A percentile compares a stretch with the other conserved stretches of the same genome.
These are phyloP conservation scores for Leucoagaricus sp. DNA, from an alignment of 1,284 basidiomycete species.

Conservation along the genomic window DNA sequence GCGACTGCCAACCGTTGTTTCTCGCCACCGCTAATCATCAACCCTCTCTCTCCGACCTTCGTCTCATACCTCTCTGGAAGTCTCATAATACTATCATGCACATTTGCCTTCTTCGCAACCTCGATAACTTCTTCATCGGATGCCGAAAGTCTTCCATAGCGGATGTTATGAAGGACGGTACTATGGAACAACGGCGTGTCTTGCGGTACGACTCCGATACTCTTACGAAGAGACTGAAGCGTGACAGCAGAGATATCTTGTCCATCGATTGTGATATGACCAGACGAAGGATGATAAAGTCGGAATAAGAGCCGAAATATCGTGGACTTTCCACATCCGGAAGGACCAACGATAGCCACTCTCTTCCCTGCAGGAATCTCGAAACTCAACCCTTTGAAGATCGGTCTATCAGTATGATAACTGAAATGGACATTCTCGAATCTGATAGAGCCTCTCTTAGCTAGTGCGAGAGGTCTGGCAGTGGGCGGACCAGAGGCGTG, in stretches of 20 bases:
- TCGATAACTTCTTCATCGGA: slow-evolving; percentile 87
- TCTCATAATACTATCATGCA: slow-evolving; percentile 79
- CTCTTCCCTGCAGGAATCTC: slow-evolving; percentile 94
- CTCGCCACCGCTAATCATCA: slow-evolving; percentile 99
- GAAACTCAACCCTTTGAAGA: slow-evolving; percentile 90
- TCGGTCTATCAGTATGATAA: slow-evolving; percentile 89
- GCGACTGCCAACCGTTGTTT: slow-evolving; percentile 97
- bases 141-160: slow-evolving; percentile 90
- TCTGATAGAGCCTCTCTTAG: slow-evolving; percentile 81
- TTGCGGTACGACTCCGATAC: slow-evolving; percentile 95
- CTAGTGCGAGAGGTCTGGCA: slow-evolving; percentile 68
- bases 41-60: slow-evolving; percentile 91
- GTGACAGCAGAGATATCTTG: slow-evolving; percentile 83
- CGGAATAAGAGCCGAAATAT: slow-evolving; percentile 93
- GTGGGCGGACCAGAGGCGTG: slow-evolving; percentile 71
- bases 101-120: slow-evolving; percentile 85
- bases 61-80: slow-evolving; percentile 89
- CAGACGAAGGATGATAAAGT: slow-evolving; percentile 87
- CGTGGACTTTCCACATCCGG: slow-evolving; percentile 98
- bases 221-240: slow-evolving; percentile 70
- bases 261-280: slow-evolving; percentile 83
- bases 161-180: slow-evolving; percentile 92
- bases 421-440: slow-evolving; percentile 94
- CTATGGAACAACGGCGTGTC: slow-evolving; percentile 98
- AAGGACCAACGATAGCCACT: slow-evolving; percentile 95